Percentiles rank a stretch among this genome's conserved stretches.
phyloP scores from a whole-genome alignment of 257 asterid species.

The Verbena officinalis region DNA sequence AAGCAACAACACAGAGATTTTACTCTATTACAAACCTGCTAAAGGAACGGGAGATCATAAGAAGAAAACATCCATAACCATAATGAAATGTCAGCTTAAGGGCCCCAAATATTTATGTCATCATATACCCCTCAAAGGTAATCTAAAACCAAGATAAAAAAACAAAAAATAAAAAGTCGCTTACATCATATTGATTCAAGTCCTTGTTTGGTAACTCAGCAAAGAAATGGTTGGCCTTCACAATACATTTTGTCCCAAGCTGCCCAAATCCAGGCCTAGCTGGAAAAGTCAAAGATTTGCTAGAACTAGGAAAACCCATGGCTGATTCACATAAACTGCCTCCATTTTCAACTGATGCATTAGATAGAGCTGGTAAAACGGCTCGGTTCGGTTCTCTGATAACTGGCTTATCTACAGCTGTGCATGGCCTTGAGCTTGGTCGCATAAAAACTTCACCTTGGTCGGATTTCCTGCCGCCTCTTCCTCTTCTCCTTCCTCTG shows the following conservation, averaged over 20 bases:
- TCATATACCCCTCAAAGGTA: conserved; percentile 31
- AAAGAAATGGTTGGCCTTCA: conserved; percentile 97
- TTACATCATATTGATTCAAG: conserved; percentile 95
- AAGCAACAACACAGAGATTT: conserved; percentile 25
- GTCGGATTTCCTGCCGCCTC: conserved; percentile 88
- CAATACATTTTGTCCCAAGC: conserved; percentile 89
- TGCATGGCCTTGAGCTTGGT: conserved; percentile 92
- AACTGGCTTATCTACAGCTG: conserved; percentile 56
- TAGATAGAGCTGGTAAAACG: conserved; percentile 30
- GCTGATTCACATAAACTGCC: conserved; percentile 36
- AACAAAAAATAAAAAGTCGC: conserved; percentile 18
- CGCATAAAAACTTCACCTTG: conserved; percentile 75
- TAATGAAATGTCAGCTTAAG: conserved; percentile 54
- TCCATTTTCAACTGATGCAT: conserved; percentile 35
- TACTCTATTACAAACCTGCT: conserved; percentile 40
- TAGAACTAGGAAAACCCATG: conserved; percentile 64
- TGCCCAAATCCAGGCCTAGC: conserved; percentile 92
- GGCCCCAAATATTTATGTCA: conserved; percentile 45
- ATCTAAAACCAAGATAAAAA: conserved; percentile 21
- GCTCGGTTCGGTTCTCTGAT: conserved; percentile 33
- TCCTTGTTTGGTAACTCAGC: conserved; percentile 96
- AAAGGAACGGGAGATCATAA: conserved; percentile 32
- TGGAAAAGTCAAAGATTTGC: conserved; percentile 77
- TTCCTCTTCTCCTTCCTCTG: conserved; percentile 79
- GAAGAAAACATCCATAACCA: conserved; percentile 38